Conservation (phyloP, 164 flowering plant genomes). For the Litsea cubeba region DNA sequence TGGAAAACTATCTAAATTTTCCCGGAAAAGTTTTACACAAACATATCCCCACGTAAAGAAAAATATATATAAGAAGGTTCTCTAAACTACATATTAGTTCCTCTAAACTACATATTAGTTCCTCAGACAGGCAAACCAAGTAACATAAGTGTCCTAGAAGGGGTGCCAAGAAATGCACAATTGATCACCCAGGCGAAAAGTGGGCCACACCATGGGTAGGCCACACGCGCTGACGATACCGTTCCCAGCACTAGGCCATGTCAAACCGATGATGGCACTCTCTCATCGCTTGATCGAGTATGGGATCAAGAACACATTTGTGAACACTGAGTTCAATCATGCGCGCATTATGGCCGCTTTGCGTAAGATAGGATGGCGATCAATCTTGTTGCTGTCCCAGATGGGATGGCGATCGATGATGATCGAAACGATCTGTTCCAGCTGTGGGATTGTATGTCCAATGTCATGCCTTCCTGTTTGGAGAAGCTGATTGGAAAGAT, state of each 20-base stretch:
- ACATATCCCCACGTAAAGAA: too few relatives aligned
- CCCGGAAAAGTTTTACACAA: too few relatives aligned
- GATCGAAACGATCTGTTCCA: constrained; percentile 6
- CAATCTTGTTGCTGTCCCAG: constrained; percentile 15
- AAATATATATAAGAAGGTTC: too few relatives aligned
- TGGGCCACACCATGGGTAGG: too few relatives aligned
- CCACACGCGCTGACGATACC: constrained; percentile 24
- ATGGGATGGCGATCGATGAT: constrained; percentile 11
- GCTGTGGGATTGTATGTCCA: neutral
- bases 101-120: too few relatives aligned
- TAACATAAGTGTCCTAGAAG: too few relatives aligned
- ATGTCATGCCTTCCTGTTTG: constrained; percentile 14
- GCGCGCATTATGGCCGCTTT: neutral
- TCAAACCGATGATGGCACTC: constrained; percentile 24
- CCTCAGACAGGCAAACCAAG: too few relatives aligned
- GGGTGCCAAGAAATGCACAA: too few relatives aligned
- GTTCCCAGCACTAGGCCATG: constrained; percentile 26
- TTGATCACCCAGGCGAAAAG: neutral
- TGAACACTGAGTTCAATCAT: constrained; percentile 11
- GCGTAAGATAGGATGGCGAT: neutral
- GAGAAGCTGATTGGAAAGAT: constrained; percentile 14
- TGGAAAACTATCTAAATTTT: too few relatives aligned
- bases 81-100: too few relatives aligned
- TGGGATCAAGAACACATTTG: constrained; percentile 23
- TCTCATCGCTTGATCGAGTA: constrained; percentile 19